Base-by-base conservation (phyloP, 768 basidiomycete genomes). In the Boletus tomentosulus region DNA sequence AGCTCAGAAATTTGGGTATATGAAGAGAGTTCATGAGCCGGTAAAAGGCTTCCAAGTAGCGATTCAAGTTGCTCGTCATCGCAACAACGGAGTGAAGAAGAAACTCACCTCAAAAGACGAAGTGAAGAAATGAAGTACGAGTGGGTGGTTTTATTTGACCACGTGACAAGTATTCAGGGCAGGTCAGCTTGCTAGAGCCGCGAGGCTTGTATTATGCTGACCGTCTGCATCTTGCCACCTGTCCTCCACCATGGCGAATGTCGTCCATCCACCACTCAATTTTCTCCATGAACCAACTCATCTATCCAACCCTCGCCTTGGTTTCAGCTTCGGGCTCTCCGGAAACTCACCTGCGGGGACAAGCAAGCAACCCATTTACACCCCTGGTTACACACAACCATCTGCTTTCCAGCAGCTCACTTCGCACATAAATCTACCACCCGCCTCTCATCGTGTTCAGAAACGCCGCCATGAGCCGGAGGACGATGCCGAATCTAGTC, bases 1-100 rank as follows among this genome's bases (percentile, higher is more conserved):
- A 61, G 74, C 78, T 91, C 89, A 75, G 89, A 90, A 91, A 92
- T 90, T 92, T 91, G 89, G 89, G 89, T 92, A 91, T 92, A 74
- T 81, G 67, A 75, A 76, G 74, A 68, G 72, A 68, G 69, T 74
- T 91, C 88, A 89, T 78, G 24, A 85, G 81, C 87, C 72, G 57
- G 55, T 6, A 25, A 57, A 31, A 68, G 66, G 61, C 83, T 83
- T 91, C 89, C 68, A 89, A 82, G 89, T 91, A 90, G 87, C 87
- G 88, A 90, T 91, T 89, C 87, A 72, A 75, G 59, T 71, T 68
- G 77, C 67, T 90, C 88, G 77, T 91, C 89, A 80, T 71, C 33
- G 72, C 65, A 50, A 56, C 53, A 45, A 52, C 8, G 34, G 31
- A 43, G 25, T 9, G 61, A 51, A 61, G 27, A 58, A n/a, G 31